Percentiles rank a stretch among this genome's conserved stretches.
Evolutionary conservation across 495 filamentous ascomycete genomes (phyloP).

Genomic region (Daldinia decipiens): DNA sequence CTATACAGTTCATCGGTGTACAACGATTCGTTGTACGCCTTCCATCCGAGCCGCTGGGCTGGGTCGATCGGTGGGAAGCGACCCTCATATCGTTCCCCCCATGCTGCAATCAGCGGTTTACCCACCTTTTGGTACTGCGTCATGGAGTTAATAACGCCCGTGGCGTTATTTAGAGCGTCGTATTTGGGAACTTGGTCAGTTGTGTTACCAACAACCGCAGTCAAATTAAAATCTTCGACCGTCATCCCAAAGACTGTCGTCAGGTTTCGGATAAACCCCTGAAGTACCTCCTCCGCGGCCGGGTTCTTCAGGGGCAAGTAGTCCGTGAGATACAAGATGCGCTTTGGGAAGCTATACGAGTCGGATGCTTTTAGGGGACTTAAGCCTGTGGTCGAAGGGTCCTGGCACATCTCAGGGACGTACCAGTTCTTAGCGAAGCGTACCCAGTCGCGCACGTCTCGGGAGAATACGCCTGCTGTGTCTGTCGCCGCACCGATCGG

Average conservation of each 20-base stretch:
- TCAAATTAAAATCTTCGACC: constrained; percentile 50
- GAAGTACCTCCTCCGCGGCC: constrained; percentile 49
- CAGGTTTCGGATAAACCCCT: constrained; percentile 65
- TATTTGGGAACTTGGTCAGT: background rate
- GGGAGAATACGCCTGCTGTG: constrained; percentile 56
- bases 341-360: constrained; percentile 43
- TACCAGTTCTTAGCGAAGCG: constrained; percentile 56
- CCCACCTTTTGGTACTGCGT: background rate
- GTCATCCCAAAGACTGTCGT: constrained; percentile 63
- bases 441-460: constrained; percentile 51
- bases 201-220: constrained; percentile 28
- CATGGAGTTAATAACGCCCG: background rate
- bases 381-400: constrained; percentile 43
- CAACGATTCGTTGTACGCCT: background rate
- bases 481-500: constrained; percentile 58
- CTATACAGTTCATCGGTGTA: background rate
- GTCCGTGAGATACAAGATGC: constrained; percentile 51
- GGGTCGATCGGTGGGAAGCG: background rate
- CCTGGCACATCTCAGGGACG: constrained; percentile 48
- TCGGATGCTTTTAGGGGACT: constrained; percentile 48
- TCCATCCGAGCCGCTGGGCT: background rate
- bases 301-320: constrained; percentile 53
- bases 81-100: background rate
- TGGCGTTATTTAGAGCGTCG: background rate
- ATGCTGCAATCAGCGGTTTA: background rate